phyloP scores from a whole-genome alignment of 306 rosid genomes.

The Amphicarpaea edgeworthii region DNA sequence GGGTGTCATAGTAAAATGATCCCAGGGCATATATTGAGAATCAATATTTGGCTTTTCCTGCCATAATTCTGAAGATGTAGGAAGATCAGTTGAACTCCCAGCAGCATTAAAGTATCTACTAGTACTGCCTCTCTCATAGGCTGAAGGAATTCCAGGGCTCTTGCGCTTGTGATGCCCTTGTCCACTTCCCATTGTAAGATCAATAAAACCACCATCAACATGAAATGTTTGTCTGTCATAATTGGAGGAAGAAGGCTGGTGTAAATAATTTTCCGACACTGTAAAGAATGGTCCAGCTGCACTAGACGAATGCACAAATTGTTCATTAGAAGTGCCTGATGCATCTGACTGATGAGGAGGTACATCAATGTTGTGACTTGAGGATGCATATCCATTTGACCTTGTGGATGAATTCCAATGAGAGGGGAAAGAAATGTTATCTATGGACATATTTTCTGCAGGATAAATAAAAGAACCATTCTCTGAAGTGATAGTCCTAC shows the following conservation, averaged over 20 bases:
- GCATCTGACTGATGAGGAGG: constrained; percentile 70
- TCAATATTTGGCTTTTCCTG: constrained; percentile 72
- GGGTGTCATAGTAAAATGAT: constrained; percentile 62
- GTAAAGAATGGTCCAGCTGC: constrained; percentile 67
- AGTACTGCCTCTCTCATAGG: constrained; percentile 76
- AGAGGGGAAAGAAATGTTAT: constrained; percentile 63
- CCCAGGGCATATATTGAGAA: constrained; percentile 81
- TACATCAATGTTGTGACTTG: constrained; percentile 60
- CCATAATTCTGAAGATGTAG: constrained; percentile 64
- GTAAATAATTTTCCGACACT: constrained; percentile 59
- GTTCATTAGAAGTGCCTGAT: constrained; percentile 70
- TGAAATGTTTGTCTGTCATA: constrained; percentile 72
- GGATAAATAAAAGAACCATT: constrained; percentile 69
- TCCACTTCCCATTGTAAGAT: constrained; percentile 77
- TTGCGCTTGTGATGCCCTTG: constrained; percentile 83
- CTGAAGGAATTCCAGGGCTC: constrained; percentile 82
- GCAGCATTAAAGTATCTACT: constrained; percentile 71
- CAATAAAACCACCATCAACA: constrained; percentile 69
- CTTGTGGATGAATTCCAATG: constrained; percentile 67
- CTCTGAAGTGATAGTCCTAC: constrained; percentile 64
- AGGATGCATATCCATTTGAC: constrained; percentile 69
- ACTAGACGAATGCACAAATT: constrained; percentile 62
- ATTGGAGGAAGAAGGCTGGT: constrained; percentile 67
- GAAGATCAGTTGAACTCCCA: constrained; percentile 73
- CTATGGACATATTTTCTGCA: constrained; percentile 62